Base-by-base conservation (phyloP, 2,329 filamentous ascomycete genomes). In the Fusarium robinianum region DNA sequence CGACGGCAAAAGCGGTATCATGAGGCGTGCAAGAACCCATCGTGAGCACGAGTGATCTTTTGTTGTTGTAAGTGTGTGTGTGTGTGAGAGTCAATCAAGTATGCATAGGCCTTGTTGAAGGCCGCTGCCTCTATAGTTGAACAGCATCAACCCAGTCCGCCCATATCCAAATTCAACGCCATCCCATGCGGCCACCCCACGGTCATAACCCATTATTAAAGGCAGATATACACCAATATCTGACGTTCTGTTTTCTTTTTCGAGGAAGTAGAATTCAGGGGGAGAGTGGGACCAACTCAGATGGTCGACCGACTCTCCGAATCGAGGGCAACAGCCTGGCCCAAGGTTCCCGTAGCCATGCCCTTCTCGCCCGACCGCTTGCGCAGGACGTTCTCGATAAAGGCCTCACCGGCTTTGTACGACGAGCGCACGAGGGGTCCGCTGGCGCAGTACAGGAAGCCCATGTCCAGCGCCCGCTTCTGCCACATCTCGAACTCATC, bases 331-430 rank as follows among this genome's bases (percentile, higher is more conserved):
- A 71, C 66, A 0, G 72, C 63, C 51, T 73, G 64, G n/a, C 64
- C 65, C 3, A 76, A 58, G 19, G 51, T 62, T 26, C 64, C 61
- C 17, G 65, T 58, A 2, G 67, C 54, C 39, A 65, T 57, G 18
- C 55, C 58, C 53, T 69, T 75, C 51, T 71, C 69, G 14, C 72
- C 75, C 1, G 75, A 79, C 36, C 90, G 78, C 81, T 95, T 95
- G 71, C 89, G 88, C 48, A 99, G 73, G 14, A 99, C 92, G 61
- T 99, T 99, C 77, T 99, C 94, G 59, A 99, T 99, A 66, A 99
- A 99, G 2, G 90, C 90, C 74, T 99, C 94, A 24, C 94, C 94
- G 3, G 94, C 94, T 76, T 99, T 99, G 75, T 99, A 99, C 32
- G 88, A 95, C 57, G 90, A 96, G 48, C 94, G 81, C 16, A 99